A percentile compares a stretch with the other conserved stretches of the same genome.
Conservation (phyloP, 345 rosid genomes). For the Combretum micranthum region DNA sequence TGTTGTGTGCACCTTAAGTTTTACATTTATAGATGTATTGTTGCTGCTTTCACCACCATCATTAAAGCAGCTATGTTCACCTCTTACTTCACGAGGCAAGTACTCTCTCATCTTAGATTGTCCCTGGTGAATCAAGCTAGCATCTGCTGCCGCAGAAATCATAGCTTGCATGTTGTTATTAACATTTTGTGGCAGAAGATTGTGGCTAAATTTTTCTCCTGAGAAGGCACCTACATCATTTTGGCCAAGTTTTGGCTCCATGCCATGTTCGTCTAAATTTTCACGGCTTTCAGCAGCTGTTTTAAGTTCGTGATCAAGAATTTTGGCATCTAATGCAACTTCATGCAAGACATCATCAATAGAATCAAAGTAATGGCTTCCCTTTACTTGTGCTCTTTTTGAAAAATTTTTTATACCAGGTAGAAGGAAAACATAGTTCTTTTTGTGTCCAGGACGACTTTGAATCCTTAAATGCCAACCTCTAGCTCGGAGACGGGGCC, state of each 20-base stretch:
- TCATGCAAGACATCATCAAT: constrained; percentile 56
- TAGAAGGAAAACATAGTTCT: constrained; percentile 34
- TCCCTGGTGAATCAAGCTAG: constrained; percentile 32
- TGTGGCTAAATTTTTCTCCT: constrained; percentile 18
- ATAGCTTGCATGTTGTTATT: constrained; percentile 18
- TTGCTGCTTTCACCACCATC: constrained; percentile 33
- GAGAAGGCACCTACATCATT: constrained; percentile 13
- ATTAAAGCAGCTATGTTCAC: constrained; percentile 19
- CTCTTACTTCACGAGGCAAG: constrained; percentile 34
- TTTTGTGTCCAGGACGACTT: constrained; percentile 20
- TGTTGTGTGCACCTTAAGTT: constrained; percentile 34
- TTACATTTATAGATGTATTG: constrained; percentile 28
- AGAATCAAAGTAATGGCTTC: constrained; percentile 55
- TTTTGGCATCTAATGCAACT: constrained; percentile 57
- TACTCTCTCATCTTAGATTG: constrained; percentile 33
- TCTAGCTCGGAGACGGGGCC: constrained; percentile 52
- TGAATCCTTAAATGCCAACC: constrained; percentile 49
- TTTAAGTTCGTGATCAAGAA: constrained; percentile 49
- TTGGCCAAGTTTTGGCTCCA: constrained; percentile 19
- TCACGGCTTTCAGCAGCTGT: constrained; percentile 16
- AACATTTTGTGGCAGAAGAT: constrained; percentile 58
- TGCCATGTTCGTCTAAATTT: constrained; percentile 24
- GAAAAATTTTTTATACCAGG: constrained; percentile 48
- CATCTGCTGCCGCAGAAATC: constrained; percentile 56
- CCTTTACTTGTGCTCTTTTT: constrained; percentile 43